Conservation (phyloP, 192 early-diverging fungal genomes). For the Linnemannia elongata region DNA sequence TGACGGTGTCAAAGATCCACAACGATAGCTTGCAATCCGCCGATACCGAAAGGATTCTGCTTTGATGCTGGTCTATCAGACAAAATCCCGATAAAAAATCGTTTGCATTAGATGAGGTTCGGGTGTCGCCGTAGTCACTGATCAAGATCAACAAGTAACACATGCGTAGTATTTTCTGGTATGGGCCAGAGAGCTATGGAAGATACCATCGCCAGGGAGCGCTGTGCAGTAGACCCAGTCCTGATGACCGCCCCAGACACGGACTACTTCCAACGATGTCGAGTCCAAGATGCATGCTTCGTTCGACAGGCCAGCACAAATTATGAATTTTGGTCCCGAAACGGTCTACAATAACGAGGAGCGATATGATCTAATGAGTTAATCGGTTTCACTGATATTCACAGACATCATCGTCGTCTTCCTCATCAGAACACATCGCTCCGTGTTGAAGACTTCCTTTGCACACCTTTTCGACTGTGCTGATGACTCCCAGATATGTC, state of each 20-base stretch:
- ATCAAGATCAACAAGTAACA: no score
- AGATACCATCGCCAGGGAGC: slow-evolving; percentile 62
- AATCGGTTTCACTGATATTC: not conserved
- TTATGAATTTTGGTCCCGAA: slow-evolving; percentile 59
- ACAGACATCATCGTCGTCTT: not conserved
- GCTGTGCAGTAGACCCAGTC: slow-evolving; percentile 69
- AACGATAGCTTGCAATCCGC: slow-evolving; percentile 62
- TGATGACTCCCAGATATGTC: slow-evolving; percentile 59
- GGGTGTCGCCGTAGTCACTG: no score
- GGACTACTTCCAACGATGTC: slow-evolving; percentile 64
- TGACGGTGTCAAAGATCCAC: slow-evolving; percentile 67
- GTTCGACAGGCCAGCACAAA: slow-evolving; percentile 66
- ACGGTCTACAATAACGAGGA: not conserved
- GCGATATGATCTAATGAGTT: not conserved
- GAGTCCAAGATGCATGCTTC: slow-evolving; percentile 67
- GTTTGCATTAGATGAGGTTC: not conserved
- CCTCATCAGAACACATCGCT: not conserved
- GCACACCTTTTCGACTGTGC: slow-evolving; percentile 38
- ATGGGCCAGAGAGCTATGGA: not conserved
- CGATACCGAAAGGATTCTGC: slow-evolving; percentile 61
- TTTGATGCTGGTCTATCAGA: slow-evolving; percentile 48
- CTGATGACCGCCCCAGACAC: slow-evolving; percentile 70
- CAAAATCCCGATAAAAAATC: not conserved
- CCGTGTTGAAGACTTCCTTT: no score
- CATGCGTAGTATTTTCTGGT: no score